Percentiles rank a stretch among this genome's conserved stretches.
Evolutionary conservation across 2,329 filamentous ascomycete genomes (phyloP).

Genomic region (Alternaria brassicae): DNA sequence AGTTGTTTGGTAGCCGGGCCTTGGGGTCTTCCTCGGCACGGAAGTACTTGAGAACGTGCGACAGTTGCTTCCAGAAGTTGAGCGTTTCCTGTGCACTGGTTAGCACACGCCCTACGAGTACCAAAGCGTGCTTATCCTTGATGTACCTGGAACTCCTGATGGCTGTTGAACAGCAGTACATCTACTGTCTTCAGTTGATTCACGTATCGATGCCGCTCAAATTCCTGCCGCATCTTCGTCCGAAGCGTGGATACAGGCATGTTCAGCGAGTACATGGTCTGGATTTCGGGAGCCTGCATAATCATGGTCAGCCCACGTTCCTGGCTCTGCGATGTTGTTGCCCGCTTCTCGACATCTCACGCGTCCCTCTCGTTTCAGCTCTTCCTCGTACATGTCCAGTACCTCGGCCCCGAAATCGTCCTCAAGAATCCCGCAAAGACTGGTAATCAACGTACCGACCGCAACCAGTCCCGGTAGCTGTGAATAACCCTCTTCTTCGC

Average conservation of each 20-base stretch:
- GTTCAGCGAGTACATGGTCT: constrained; percentile 94
- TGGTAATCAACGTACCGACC: constrained; percentile 74
- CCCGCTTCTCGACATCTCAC: background rate
- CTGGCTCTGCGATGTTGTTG: background rate
- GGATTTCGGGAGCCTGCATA: constrained; percentile 87
- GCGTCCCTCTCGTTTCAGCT: background rate
- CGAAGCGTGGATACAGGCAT: constrained; percentile 86
- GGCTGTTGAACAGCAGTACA: constrained; percentile 86
- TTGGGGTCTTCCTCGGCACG: constrained; percentile 82
- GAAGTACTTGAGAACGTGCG: constrained; percentile 97
- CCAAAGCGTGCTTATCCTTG: background rate
- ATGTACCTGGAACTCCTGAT: constrained; percentile 89
- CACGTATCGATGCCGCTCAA: constrained; percentile 93
- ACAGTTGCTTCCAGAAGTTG: constrained; percentile 99
- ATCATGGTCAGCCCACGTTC: constrained; percentile 16
- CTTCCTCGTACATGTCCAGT: background rate
- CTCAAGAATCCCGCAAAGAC: too few species aligned
- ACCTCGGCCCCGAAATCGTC: background rate
- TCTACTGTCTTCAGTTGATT: constrained; percentile 88
- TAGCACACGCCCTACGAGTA: background rate
- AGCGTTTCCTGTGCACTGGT: constrained; percentile 77
- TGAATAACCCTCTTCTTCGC: constrained; percentile 85
- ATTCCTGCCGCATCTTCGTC: constrained; percentile 94
- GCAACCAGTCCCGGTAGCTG: constrained; percentile 94
- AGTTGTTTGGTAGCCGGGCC: constrained; percentile 80